Base-by-base conservation (phyloP, 139 green algal genomes). In the Gonium pectorale region DNA sequence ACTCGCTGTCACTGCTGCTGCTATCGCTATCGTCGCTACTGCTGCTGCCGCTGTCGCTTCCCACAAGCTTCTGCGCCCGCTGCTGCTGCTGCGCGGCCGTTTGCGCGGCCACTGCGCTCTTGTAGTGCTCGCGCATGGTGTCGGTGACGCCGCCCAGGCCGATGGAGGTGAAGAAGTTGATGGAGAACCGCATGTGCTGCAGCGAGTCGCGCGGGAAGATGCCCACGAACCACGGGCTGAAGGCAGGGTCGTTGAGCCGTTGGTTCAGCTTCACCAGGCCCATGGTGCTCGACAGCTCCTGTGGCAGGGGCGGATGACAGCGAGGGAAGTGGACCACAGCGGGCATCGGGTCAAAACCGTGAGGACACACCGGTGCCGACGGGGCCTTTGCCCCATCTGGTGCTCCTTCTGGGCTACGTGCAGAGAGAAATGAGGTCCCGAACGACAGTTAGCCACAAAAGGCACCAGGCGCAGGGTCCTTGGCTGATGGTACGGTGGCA, bases 151-250 rank as follows among this genome's bases (percentile, higher is more conserved):
- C 96, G 31, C 97, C 97, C 72, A 99, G 94, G 37, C 97, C 97
- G 86, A 99, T 99, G 52, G 95, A 98, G 27, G 97, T 99, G 93
- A 99, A 99, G 90, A 99, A 99, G 93, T 99, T 99, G 95, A 99
- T 99, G 88, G 94, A 81, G 91, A 99, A 99, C 75, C 98, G 92
- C 93, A 98, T 96, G 93, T 99, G 96, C 62, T 81, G 77, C 81
- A 88, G 86, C 31, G 80, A 88, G 83, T 96, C 94, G 62, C 93
- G 93, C 27, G 98, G 98, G 91, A 99, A 99, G n/a, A 99, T 81
- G 67, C 96, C 96, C 2, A 81, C 85, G 81, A 96, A 97, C 86
- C 87, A 92, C 40, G 92, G 90, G 40, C 80, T 67, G 74, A 87
- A 92, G 52, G 87, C 74, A 19, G 94, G 93, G 86, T 99, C 95